Evolutionary conservation across 1,139 yeast genomes (phyloP).

Genomic region (Tardiomyces blankii): DNA sequence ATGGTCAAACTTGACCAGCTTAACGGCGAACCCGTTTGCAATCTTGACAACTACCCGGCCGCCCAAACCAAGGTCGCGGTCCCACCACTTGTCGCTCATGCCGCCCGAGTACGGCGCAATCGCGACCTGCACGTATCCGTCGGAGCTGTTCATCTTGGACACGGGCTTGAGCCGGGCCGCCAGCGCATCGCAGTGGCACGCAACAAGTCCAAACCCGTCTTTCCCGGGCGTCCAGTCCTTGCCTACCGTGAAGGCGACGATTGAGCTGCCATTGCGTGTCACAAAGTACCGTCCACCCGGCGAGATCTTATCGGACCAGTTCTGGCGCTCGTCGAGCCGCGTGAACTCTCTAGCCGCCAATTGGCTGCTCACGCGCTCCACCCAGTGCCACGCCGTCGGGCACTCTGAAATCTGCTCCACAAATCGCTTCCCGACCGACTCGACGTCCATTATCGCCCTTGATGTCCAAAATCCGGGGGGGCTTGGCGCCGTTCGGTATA

Average conservation of each 20-base stretch:
- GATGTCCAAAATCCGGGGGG: too few relatives aligned
- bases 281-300: conserved; percentile 61
- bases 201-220: conserved; percentile 70
- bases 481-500: too few relatives aligned
- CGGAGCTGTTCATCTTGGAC: conserved; percentile 47
- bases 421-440: background rate
- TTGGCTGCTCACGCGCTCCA: conserved; percentile 36
- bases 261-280: conserved; percentile 63
- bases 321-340: conserved; percentile 57
- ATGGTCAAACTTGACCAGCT: conserved; percentile 59
- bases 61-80: conserved; percentile 76
- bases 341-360: conserved; percentile 37
- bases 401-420: background rate
- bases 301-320: conserved; percentile 43
- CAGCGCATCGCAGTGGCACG: conserved; percentile 89
- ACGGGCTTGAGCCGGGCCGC: conserved; percentile 58
- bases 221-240: conserved; percentile 56
- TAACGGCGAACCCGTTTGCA: conserved; percentile 34
- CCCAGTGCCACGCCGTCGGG: conserved; percentile 92
- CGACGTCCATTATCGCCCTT: background rate
- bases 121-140: conserved; percentile 75
- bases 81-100: conserved; percentile 61
- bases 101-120: conserved; percentile 90
- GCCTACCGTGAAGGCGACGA: conserved; percentile 64
- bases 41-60: conserved; percentile 61